Evolutionary conservation across 2,329 filamentous ascomycete genomes (phyloP).

Genomic region (Sporothrix protearum): DNA sequence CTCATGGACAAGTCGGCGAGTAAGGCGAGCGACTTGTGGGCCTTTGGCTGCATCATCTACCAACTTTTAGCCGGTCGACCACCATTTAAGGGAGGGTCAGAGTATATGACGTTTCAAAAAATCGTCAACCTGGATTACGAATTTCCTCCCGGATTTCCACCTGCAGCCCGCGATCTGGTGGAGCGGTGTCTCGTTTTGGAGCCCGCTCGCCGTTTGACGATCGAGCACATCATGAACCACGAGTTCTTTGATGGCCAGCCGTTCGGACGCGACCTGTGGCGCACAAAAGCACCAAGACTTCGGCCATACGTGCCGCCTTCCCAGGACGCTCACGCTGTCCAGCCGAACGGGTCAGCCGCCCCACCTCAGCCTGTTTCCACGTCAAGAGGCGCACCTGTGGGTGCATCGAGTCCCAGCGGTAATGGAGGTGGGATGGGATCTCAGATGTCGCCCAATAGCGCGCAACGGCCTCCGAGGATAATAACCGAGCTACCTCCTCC

Average conservation of each 20-base stretch:
- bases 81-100: slow-evolving; percentile 92
- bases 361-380: slow-evolving; percentile 33
- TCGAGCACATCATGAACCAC: slow-evolving; percentile 96
- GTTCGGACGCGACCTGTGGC: slow-evolving; percentile 85
- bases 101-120: slow-evolving; percentile 97
- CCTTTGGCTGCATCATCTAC: slow-evolving; percentile 96
- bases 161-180: slow-evolving; percentile 80
- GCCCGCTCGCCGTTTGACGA: slow-evolving; percentile 74
- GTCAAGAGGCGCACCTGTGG: slow-evolving; percentile 33
- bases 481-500: slow-evolving; percentile 97
- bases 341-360: slow-evolving; percentile 57
- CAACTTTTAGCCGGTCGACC: slow-evolving; percentile 93
- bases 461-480: slow-evolving; percentile 66
- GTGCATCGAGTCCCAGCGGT: neutral
- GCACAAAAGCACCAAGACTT: slow-evolving; percentile 79
- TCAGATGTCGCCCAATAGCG: slow-evolving; percentile 36
- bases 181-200: slow-evolving; percentile 89
- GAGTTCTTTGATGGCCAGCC: slow-evolving; percentile 85
- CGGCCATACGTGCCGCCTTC: slow-evolving; percentile 76
- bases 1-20: slow-evolving; percentile 94
- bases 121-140: slow-evolving; percentile 93
- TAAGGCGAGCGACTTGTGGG: slow-evolving; percentile 97
- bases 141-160: slow-evolving; percentile 84
- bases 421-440: neutral
- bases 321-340: slow-evolving; percentile 70